Conservation (phyloP, 2,329 filamentous ascomycete species). For the Xylaria polymorpha region DNA sequence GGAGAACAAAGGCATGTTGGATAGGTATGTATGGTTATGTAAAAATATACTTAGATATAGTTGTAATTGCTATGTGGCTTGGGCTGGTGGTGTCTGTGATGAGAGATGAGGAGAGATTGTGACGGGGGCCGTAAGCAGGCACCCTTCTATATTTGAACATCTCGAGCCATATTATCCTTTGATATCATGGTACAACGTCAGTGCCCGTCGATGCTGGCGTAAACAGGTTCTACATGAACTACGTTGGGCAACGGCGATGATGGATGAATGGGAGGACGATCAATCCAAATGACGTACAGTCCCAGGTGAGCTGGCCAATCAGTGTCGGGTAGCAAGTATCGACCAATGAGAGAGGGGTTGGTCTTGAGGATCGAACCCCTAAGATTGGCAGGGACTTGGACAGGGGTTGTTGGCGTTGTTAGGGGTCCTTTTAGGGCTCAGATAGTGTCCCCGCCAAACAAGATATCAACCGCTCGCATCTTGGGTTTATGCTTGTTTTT, state of each 20-base stretch:
- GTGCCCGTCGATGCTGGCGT: constrained; percentile 34
- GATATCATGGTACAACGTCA: constrained; percentile 29
- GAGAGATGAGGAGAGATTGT: constrained; percentile 5
- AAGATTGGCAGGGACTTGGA: constrained; percentile 4
- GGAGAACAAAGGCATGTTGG: constrained; percentile 50
- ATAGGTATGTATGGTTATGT: constrained; percentile 1
- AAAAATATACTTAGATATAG: neutral
- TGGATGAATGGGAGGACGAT: constrained; percentile 38
- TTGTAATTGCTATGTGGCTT: neutral
- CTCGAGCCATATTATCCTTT: constrained; percentile 28
- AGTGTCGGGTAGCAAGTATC: constrained; percentile 2
- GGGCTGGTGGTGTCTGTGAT: constrained; percentile 2
- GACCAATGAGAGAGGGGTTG: constrained; percentile 41
- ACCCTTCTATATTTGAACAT: constrained; percentile 41
- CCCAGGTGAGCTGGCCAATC: constrained; percentile 40
- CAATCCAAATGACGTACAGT: constrained; percentile 46
- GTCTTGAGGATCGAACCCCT: constrained; percentile 20
- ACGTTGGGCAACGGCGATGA: constrained; percentile 2
- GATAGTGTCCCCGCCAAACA: constrained; percentile 6
- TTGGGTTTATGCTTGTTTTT: neutral
- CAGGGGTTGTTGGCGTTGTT: constrained; percentile 27
- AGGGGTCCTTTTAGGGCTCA: constrained; percentile 20
- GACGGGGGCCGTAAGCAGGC: constrained; percentile 11
- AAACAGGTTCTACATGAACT: constrained; percentile 43
- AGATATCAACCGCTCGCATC: constrained; percentile 1